phyloP scores from a whole-genome alignment of 805 yeast species.

The Cephaloascus fragrans region DNA sequence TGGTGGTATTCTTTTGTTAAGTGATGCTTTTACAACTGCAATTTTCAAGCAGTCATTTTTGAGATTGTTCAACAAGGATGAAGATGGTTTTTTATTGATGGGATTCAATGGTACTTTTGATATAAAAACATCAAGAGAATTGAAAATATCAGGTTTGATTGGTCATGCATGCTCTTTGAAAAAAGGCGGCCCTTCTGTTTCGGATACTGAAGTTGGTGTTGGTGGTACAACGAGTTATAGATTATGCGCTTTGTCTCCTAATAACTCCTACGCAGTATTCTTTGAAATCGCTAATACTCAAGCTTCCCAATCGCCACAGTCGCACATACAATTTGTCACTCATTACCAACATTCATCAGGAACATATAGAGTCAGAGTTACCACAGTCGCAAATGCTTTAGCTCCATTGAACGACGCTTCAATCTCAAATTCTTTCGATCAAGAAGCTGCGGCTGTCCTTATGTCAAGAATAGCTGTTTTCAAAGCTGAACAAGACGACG shows the following conservation, averaged over 20 bases:
- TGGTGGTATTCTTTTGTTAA: constrained; percentile 81
- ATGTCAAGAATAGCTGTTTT: constrained; percentile 87
- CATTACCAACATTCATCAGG: constrained; percentile 96
- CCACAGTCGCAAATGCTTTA: constrained; percentile 61
- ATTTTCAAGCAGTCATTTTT: constrained; percentile 88
- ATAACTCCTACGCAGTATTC: constrained; percentile 80
- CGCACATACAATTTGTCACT: constrained; percentile 76
- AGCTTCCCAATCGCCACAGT: constrained; percentile 25
- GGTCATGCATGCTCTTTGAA: constrained; percentile 82
- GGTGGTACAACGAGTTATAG: constrained; percentile 90
- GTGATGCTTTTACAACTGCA: constrained; percentile 92
- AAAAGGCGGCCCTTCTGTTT: constrained; percentile 62
- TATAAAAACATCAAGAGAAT: constrained; percentile 77
- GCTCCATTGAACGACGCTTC: constrained; percentile 36
- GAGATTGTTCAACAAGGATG: constrained; percentile 80
- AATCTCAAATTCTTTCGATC: constrained; percentile 74
- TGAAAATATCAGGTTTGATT: constrained; percentile 85
- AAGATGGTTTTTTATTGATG: constrained; percentile 76
- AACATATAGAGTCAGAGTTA: constrained; percentile 77
- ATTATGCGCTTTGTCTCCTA: constrained; percentile 76
- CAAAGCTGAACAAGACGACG: constrained; percentile 72
- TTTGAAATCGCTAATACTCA: constrained; percentile 60
- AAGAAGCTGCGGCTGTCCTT: constrained; percentile 94
- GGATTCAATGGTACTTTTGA: constrained; percentile 87
- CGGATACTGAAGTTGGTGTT: constrained; percentile 88